A percentile compares a stretch with the other conserved stretches of the same genome.
Evolutionary conservation across 306 rosid species (phyloP).

Genomic region (Fragaria ananassa): DNA sequence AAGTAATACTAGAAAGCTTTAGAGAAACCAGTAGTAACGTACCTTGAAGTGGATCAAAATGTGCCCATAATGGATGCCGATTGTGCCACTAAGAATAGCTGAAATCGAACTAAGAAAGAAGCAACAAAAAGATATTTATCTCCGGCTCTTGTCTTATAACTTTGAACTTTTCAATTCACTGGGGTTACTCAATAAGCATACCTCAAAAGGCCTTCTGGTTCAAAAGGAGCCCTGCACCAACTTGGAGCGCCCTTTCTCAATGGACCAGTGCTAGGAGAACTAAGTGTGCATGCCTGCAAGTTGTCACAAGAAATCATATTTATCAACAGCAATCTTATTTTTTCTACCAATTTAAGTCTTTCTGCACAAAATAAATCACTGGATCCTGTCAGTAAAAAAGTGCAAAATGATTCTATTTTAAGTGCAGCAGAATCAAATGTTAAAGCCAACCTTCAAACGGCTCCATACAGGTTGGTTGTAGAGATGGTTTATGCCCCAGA

Average conservation of each 20-base stretch:
- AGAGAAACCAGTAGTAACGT: constrained; percentile 22
- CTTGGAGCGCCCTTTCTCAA: constrained; percentile 59
- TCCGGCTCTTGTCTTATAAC: not conserved
- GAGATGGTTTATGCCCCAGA: constrained; percentile 89
- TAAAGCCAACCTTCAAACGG: constrained; percentile 54
- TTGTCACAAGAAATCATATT: not conserved
- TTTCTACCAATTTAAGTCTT: not conserved
- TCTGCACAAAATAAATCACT: not conserved
- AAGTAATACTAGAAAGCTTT: not conserved
- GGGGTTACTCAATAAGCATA: constrained; percentile 6
- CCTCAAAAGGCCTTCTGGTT: constrained; percentile 89
- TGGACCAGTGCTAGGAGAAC: constrained; percentile 42
- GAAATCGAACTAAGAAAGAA: constrained; percentile 54
- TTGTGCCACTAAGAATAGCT: constrained; percentile 69
- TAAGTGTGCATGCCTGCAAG: constrained; percentile 61
- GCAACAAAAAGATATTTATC: not conserved
- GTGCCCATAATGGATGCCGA: constrained; percentile 88
- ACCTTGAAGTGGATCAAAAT: constrained; percentile 84
- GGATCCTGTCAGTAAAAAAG: not conserved
- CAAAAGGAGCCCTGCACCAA: constrained; percentile 84
- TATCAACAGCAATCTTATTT: not conserved
- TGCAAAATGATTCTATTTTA: not conserved
- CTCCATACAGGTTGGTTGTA: constrained; percentile 77
- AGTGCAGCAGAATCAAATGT: not conserved
- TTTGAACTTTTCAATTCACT: not conserved